phyloP scores from a whole-genome alignment of 1,284 basidiomycete species.

The Ceratobasidium sp. region DNA sequence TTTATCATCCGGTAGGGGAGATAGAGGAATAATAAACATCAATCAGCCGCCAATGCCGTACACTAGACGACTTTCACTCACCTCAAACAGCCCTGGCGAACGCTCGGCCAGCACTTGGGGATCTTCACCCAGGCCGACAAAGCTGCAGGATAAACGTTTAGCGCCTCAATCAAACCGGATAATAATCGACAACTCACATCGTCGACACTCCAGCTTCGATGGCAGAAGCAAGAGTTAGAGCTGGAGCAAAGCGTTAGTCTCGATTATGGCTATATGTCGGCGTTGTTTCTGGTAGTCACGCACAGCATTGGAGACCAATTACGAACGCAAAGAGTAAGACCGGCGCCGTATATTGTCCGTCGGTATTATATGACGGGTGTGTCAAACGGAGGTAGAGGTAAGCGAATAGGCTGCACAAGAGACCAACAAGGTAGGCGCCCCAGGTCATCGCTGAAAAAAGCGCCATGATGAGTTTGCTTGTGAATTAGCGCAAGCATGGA shows the following conservation, averaged over 20 bases:
- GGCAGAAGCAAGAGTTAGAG: constrained; percentile 73
- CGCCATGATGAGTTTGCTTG: constrained; percentile 25
- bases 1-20: constrained; percentile 3
- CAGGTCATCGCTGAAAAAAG: constrained; percentile 68
- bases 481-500: constrained; percentile 22
- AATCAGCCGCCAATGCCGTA: not conserved
- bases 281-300: constrained; percentile 53
- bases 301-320: constrained; percentile 80
- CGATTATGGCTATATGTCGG: not conserved
- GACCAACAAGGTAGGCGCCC: constrained; percentile 83
- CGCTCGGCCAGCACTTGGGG: constrained; percentile 79
- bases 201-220: constrained; percentile 87
- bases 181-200: constrained; percentile 63
- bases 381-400: constrained; percentile 85
- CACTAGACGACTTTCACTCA: constrained; percentile 56
- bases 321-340: constrained; percentile 84
- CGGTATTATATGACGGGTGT: constrained; percentile 75
- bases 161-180: not conserved
- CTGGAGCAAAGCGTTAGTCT: constrained; percentile 56
- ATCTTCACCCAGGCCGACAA: constrained; percentile 86
- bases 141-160: constrained; percentile 60
- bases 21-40: not conserved
- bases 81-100: constrained; percentile 77
- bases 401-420: constrained; percentile 81
- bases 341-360: constrained; percentile 82